Conservation (phyloP, 2,329 filamentous ascomycete species). For the Arthrobotrys megalospora region DNA sequence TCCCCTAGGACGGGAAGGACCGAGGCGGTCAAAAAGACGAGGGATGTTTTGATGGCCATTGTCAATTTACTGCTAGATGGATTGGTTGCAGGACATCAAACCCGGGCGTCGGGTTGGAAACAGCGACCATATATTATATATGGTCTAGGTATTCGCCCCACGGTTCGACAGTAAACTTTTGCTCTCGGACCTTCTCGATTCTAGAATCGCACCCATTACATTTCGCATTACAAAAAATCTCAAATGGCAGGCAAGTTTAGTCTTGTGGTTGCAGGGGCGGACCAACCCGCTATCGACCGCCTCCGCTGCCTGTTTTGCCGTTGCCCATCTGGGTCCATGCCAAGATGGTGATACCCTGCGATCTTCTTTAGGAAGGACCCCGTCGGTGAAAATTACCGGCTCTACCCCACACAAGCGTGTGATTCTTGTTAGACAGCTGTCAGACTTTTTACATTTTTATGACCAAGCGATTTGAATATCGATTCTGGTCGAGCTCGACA, state of each 20-base stretch:
- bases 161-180: conserved; percentile 10
- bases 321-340: conserved; percentile 35
- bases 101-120: conserved; percentile 28
- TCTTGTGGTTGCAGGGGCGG: conserved; percentile 26
- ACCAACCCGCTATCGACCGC: conserved; percentile 45
- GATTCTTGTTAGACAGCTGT: conserved; percentile 18
- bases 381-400: conserved; percentile 46
- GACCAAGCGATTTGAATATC: not conserved
- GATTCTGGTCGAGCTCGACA: conserved; percentile 9
- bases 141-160: conserved; percentile 3
- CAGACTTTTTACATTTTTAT: conserved; percentile 22
- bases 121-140: conserved; percentile 18
- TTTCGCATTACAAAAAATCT: conserved; percentile 15
- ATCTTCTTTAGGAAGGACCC: conserved; percentile 46
- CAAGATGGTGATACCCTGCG: conserved; percentile 37
- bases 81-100: conserved; percentile 24
- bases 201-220: conserved; percentile 1
- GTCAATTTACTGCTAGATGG: conserved; percentile 11
- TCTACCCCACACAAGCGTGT: conserved; percentile 31
- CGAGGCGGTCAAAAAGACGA: conserved; percentile 45
- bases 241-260: conserved; percentile 18
- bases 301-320: conserved; percentile 53
- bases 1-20: conserved; percentile 69
- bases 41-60: conserved; percentile 51
- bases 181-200: conserved; percentile 14